Evolutionary conservation across 2,329 filamentous ascomycete genomes (phyloP).

Genomic region (Lecanosticta acicola): DNA sequence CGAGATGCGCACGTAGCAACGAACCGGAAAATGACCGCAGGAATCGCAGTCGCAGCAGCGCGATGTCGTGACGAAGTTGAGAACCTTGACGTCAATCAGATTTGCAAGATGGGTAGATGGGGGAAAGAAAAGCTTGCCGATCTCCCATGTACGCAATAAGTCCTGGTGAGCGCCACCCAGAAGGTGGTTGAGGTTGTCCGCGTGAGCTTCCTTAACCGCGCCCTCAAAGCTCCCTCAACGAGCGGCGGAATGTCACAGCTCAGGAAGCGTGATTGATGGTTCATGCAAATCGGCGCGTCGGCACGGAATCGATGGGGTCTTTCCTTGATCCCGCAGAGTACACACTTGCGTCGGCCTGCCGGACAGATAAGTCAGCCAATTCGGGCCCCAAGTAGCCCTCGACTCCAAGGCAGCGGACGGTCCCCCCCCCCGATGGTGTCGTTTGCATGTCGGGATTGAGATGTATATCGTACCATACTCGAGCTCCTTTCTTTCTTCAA

Average conservation of each 20-base stretch:
- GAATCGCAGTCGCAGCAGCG: constrained; percentile 17
- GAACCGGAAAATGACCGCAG: constrained; percentile 19
- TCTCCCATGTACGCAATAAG: constrained; percentile 19
- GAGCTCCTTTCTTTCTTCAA: constrained; percentile 20
- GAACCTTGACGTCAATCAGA: neutral
- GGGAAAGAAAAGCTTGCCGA: too few species aligned
- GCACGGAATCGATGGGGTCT: constrained; percentile 12
- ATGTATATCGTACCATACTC: too few species aligned
- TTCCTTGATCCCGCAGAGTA: constrained; percentile 20
- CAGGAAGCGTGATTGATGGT: constrained; percentile 22
- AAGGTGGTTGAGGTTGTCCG: constrained; percentile 7
- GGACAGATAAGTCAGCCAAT: too few species aligned
- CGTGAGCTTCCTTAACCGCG: constrained; percentile 9
- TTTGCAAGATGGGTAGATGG: too few species aligned
- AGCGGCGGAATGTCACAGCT: constrained; percentile 13
- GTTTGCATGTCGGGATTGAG: too few species aligned
- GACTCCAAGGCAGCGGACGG: too few species aligned
- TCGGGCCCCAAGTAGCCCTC: too few species aligned
- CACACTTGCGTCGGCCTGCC: constrained; percentile 23
- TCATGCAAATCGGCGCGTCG: constrained; percentile 21
- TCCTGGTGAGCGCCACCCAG: constrained; percentile 16
- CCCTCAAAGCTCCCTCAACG: constrained; percentile 15
- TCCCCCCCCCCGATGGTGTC: too few species aligned
- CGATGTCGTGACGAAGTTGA: neutral
- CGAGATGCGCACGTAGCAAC: constrained; percentile 17